Base-by-base conservation (phyloP, 2,329 filamentous ascomycete species). In the Fusarium floridanum region DNA sequence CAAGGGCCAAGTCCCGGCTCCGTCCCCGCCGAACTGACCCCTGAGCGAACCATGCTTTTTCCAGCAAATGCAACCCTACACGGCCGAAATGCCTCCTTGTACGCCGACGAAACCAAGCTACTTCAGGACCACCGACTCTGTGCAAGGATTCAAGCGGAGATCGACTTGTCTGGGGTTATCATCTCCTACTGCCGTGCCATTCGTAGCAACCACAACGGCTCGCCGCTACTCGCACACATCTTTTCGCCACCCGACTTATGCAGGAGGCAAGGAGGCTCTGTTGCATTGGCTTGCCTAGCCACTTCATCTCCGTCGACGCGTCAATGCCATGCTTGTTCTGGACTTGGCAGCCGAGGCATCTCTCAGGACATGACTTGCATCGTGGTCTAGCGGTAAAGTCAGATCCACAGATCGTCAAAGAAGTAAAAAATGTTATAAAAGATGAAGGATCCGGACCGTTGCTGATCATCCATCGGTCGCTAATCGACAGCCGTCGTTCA, bases 131-230 rank as follows among this genome's bases (percentile, higher is more conserved):
- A 48, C 43, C 43, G 43, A 48, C 22, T 17, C 32, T 24, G n/a
- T 48, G 22, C 43, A 48, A 34, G 53, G 53, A 17, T 41, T 59
- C 7, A 16, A 41, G 55, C 48, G 48, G 48, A 55, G 48, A 29
- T 29, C 27, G 17, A 57, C 43, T 53, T 53, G 36, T 36, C 27
- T 53, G 43, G 32, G 43, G 61, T 55, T 32, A 55, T 48, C n/a
- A 64, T 64, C 17, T 56, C 61, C 61, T 64, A 32, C 61, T 64
- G 32, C 45, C 45, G 45, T 64, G 24, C 16, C 45, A 64, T 64
- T 56, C 48, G 29, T 4, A 29, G 45, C 48, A 64, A 64, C 61
- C 45, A 41, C 20, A 22, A 6, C 45, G 45, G 48, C 22, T 64
- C 20, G 34, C 20, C 29, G n/a, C 41, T 45, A 24, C 29, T 39